These are phyloP conservation scores for Syncephalastrum contaminatum DNA, from an alignment of 371 early-diverging fungal species.

Conservation along the genomic window DNA sequence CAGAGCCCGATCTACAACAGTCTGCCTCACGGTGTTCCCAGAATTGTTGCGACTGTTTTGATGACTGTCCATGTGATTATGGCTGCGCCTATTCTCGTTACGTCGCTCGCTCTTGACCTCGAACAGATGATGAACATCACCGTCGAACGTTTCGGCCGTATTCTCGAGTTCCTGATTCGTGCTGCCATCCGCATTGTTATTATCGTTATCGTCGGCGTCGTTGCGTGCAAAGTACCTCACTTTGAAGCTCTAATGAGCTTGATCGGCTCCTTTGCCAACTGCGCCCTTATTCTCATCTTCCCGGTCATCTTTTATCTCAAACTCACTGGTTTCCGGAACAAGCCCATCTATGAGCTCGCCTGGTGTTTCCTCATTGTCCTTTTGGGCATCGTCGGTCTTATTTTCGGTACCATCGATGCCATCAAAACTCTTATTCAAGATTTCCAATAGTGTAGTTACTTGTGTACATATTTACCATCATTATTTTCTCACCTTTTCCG, in stretches of 20 bases:
- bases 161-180: conserved; percentile 57
- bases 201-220: conserved; percentile 47
- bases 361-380: conserved; percentile 58
- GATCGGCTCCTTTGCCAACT: conserved; percentile 79
- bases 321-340: conserved; percentile 65
- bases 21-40: conserved; percentile 64
- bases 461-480: too few species aligned
- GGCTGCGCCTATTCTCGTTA: conserved; percentile 81
- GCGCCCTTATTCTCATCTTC: conserved; percentile 79
- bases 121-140: conserved; percentile 63
- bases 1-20: conserved; percentile 73
- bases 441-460: conserved; percentile 43
- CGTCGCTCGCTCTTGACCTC: conserved; percentile 75
- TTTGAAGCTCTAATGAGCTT: conserved; percentile 83
- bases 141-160: conserved; percentile 49
- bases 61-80: conserved; percentile 82
- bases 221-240: conserved; percentile 75
- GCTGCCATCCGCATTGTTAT: conserved; percentile 55
- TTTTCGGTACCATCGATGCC: conserved; percentile 76
- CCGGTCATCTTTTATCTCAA: conserved; percentile 81
- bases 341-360: conserved; percentile 55
- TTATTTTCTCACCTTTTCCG: neutral
- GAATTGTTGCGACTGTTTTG: conserved; percentile 67
- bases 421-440: conserved; percentile 49
- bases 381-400: conserved; percentile 72